Evolutionary conservation across 805 yeast genomes (phyloP).

Genomic region (Torulaspora microellipsoides): DNA sequence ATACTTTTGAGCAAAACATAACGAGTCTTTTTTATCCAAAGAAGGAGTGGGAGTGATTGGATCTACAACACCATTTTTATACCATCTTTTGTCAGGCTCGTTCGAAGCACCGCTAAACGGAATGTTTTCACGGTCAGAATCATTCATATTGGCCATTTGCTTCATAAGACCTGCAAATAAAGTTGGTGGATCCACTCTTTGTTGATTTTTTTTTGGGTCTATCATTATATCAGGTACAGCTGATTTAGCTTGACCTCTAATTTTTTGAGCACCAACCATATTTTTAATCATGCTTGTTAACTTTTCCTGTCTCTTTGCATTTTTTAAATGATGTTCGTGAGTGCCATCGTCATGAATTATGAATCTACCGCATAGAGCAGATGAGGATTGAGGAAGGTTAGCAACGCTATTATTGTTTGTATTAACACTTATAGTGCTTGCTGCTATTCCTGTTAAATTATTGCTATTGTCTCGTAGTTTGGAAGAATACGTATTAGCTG

Average conservation of each 20-base stretch:
- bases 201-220: constrained; percentile 18
- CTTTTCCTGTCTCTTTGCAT: constrained; percentile 75
- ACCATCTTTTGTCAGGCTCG: constrained; percentile 17
- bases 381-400: constrained; percentile 2
- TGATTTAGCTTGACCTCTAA: constrained; percentile 64
- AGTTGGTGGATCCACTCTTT: constrained; percentile 54
- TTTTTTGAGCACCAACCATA: constrained; percentile 66
- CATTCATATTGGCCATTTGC: constrained; percentile 48
- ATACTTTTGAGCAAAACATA: constrained; percentile 74
- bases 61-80: constrained; percentile 5
- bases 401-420: constrained; percentile 3
- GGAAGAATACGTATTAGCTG: constrained; percentile 9
- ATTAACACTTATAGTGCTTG: background rate
- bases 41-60: constrained; percentile 2
- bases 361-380: constrained; percentile 38
- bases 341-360: constrained; percentile 57
- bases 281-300: constrained; percentile 70
- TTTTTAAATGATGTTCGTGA: constrained; percentile 76
- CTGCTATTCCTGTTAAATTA: background rate
- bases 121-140: constrained; percentile 22
- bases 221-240: constrained; percentile 66
- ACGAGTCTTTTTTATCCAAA: constrained; percentile 9
- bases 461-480: constrained; percentile 10
- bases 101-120: constrained; percentile 36
- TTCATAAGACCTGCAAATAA: constrained; percentile 61